Evolutionary conservation across 345 rosid species (phyloP), one percentile per base, ranked within the genome.

Genomic region (Rhodamnia rubescens): DNA sequence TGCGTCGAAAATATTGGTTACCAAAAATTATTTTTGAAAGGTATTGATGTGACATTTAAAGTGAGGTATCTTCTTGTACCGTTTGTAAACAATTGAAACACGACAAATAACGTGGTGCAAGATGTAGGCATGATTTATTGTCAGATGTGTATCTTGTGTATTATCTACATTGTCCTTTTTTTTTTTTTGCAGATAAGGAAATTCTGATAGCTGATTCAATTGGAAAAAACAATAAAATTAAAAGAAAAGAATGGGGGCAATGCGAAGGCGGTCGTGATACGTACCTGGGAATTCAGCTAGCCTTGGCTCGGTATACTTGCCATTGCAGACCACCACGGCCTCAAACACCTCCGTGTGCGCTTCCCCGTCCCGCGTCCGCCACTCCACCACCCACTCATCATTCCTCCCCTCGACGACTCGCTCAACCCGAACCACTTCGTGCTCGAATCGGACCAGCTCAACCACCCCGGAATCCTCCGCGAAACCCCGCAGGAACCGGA

Each of bases 261-360:
- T 18, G 20, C 47, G 36, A 18, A 18, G 47, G 4, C 47, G 47
- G 18, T 49, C n/a, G 29, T 27, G 24, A 44, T 8, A 29, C 6
- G 6, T 57, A 88, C 89, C 89, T 1, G 86, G 84, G 42, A 88
- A 32, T 10, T 61, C 83, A 84, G 89, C 89, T 40, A 82, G 51
- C 8, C 85, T 51, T 12, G 89, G 89, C 61, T 88, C 78, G 3
- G 89, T 84, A 55, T 1, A 64, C 44, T 86, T 57, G 14, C 88
- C 86, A 27, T 12, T 80, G 52, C 89, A 88, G 36, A 86, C 84
- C 0, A 88, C 89, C 10, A 88, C 89, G 26, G 89, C 89, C 29
- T 84, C 89, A 55, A 83, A 88, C 12, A 82, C 51, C 83, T 86
- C 88, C 27, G 15, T 29, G 8, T 27, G 11, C 4, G 21, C 36